Percentiles rank a stretch among this genome's conserved stretches.
phyloP scores from a whole-genome alignment of 306 rosid genomes.

The Sechiopsis laciniata region DNA sequence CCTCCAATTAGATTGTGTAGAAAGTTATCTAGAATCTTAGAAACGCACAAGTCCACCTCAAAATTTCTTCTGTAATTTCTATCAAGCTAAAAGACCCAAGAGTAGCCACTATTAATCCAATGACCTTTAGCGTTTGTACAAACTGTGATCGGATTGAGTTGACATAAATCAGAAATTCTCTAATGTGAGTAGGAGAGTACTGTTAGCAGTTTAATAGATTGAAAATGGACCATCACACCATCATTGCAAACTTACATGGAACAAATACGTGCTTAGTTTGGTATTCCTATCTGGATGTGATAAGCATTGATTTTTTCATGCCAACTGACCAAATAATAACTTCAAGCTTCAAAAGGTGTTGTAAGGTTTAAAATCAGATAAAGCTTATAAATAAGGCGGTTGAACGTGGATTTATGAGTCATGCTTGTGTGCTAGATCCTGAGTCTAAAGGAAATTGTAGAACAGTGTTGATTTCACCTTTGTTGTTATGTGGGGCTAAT shows the following conservation, averaged over 20 bases:
- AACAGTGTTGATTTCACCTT: neutral
- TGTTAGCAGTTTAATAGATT: constrained; percentile 8
- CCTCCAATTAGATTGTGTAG: no score
- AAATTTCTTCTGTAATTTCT: neutral
- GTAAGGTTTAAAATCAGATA: neutral
- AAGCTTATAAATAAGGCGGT: neutral
- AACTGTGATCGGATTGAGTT: neutral
- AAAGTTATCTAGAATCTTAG: neutral
- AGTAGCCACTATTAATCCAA: no score
- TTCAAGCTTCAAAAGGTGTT: neutral
- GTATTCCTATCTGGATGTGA: neutral
- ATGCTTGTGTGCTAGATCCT: neutral
- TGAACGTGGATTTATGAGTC: neutral
- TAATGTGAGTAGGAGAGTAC: neutral
- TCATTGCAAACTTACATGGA: neutral
- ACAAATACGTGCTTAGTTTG: neutral
- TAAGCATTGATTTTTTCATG: neutral
- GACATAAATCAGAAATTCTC: neutral
- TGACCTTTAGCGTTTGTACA: no score
- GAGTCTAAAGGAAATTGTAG: neutral
- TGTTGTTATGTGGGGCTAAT: neutral
- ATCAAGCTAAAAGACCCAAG: neutral
- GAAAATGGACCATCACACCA: neutral
- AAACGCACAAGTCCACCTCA: neutral
- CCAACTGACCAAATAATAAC: neutral